Percentiles rank a stretch among this genome's conserved stretches.
Evolutionary conservation across 179 eudicot genomes (phyloP).

Genomic region (Corrigiola litoralis): DNA sequence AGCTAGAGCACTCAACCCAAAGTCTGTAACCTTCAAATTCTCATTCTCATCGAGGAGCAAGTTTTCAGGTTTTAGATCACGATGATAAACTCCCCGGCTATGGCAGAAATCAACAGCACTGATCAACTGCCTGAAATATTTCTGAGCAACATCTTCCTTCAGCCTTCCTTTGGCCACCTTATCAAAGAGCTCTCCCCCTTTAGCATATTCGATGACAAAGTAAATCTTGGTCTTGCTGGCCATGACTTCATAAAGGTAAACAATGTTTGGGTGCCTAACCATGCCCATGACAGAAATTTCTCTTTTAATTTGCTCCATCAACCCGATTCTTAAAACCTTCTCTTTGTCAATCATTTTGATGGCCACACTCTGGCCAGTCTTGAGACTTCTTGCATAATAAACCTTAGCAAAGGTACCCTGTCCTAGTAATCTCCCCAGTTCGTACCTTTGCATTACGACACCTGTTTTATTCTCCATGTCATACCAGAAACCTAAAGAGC

Average conservation of each 20-base stretch:
- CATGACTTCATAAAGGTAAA: constrained; percentile 32
- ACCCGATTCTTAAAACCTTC: constrained; percentile 23
- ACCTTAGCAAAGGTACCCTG: constrained; percentile 34
- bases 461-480: constrained; percentile 22
- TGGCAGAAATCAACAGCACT: constrained; percentile 33
- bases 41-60: constrained; percentile 31
- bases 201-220: constrained; percentile 32
- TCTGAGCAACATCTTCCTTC: constrained; percentile 29
- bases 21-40: constrained; percentile 30
- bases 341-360: constrained; percentile 32
- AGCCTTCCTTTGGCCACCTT: constrained; percentile 30
- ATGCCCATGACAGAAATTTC: constrained; percentile 31
- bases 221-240: constrained; percentile 31
- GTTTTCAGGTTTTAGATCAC: constrained; percentile 35
- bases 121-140: constrained; percentile 28
- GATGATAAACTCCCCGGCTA: constrained; percentile 29
- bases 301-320: constrained; percentile 31
- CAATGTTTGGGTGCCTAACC: constrained; percentile 27
- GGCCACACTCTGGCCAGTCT: constrained; percentile 27
- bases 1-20: constrained; percentile 32
- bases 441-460: constrained; percentile 25
- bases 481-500: background rate
- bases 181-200: constrained; percentile 35
- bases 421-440: constrained; percentile 25
- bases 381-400: constrained; percentile 26